phyloP scores from a whole-genome alignment of 805 yeast species.

The Candida lessepsii region DNA sequence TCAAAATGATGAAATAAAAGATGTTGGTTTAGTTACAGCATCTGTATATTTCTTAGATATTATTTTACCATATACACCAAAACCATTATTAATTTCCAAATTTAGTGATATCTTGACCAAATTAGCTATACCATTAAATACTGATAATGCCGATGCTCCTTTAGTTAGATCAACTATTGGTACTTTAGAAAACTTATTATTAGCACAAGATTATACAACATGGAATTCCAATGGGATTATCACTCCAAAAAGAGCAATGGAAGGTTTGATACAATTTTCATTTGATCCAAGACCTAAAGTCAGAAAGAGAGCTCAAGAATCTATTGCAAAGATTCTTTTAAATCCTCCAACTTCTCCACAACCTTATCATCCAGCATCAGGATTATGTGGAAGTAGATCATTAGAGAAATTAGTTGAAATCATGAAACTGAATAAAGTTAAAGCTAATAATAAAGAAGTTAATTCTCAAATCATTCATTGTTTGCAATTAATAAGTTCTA shows the following conservation, averaged over 20 bases:
- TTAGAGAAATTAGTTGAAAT: constrained; percentile 52
- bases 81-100: constrained; percentile 64
- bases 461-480: constrained; percentile 67
- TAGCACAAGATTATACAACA: constrained; percentile 75
- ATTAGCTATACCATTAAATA: constrained; percentile 77
- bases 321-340: constrained; percentile 62
- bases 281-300: constrained; percentile 93
- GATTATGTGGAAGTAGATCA: constrained; percentile 65
- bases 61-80: constrained; percentile 71
- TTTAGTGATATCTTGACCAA: constrained; percentile 76
- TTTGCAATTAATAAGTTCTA: constrained; percentile 69
- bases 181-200: constrained; percentile 71
- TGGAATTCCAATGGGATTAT: constrained; percentile 64
- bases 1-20: constrained; percentile 48
- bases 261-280: constrained; percentile 73
- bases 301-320: constrained; percentile 91
- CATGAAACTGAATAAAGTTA: constrained; percentile 29
- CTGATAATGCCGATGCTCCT: constrained; percentile 72
- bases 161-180: constrained; percentile 82
- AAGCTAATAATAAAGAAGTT: constrained; percentile 48
- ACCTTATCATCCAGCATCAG: constrained; percentile 75
- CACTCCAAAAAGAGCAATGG: constrained; percentile 80
- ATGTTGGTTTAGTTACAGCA: constrained; percentile 65
- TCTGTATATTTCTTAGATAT: constrained; percentile 81
- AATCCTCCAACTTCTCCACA: constrained; percentile 77